Base-by-base conservation (phyloP, 1,284 basidiomycete species). In the Xerocomus minutiporus region DNA sequence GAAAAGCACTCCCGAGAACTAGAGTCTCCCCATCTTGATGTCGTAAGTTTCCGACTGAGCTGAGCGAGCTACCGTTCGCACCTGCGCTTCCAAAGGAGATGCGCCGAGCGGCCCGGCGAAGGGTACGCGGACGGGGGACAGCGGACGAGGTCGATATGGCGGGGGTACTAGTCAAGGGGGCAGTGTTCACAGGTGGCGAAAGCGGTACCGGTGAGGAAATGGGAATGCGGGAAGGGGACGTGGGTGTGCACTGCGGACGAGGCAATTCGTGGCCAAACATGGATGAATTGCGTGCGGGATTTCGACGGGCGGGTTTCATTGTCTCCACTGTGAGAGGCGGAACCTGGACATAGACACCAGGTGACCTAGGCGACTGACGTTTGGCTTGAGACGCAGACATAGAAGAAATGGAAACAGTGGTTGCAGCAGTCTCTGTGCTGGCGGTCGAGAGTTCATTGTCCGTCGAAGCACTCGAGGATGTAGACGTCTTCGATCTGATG, bases 241-340 rank as follows among this genome's bases (percentile, higher is more conserved):
- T n/a, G 25, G 66, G 69, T 2, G 68, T 71, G 32, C 58, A 60
- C 40, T 68, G 66, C 4, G 66, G 69, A 32, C 50, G 55, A 28
- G 69, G 69, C 9, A 71, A 52, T 47, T 68, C 66, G 12, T 59
- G 56, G 32, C 69, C 69, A 57, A 68, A 68, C 67, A 68, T 71
- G 3, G 63, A 69, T 36, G 66, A 59, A 41, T 68, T 71, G 17
- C 66, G 66, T 6, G 43, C 36, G n/a, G 45, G 59, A 52, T 66
- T 70, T 60, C 69, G 64, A 57, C 59, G 65, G 57, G 57, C 61
- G 62, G 67, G 13, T 65, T 59, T 68, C 55, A 62, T 67, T 47
- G 43, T 51, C 43, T 55, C 57, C 36, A 39, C 48, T 6, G 47
- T 34, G 45, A 56, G 51, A 54, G 64, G 55, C 36, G 60, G 64